These are phyloP conservation scores for Sphagnum magellanicum DNA, from an alignment of 228 moss, liverwort and hornwort genomes.

Conservation along the genomic window DNA sequence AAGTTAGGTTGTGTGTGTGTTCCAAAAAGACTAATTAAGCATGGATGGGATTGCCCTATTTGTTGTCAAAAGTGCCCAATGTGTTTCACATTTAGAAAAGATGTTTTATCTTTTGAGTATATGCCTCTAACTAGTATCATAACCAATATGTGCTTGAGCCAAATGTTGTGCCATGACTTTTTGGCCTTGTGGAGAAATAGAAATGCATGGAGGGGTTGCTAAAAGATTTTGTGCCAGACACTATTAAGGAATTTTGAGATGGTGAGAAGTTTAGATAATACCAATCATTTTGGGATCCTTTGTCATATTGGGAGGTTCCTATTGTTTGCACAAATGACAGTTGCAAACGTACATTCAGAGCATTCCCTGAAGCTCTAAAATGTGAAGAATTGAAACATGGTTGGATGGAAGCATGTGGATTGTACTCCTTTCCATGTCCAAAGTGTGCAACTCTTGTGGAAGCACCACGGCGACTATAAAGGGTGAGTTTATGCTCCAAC, in stretches of 20 bases:
- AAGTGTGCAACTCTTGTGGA: neutral
- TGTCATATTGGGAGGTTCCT: neutral
- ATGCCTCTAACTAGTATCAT: neutral
- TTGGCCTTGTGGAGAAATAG: neutral
- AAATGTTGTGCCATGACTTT: neutral
- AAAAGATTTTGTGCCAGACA: neutral
- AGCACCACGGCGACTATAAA: neutral
- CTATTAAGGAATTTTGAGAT: slow-evolving; percentile 1
- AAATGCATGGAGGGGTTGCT: neutral
- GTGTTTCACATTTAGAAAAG: neutral
- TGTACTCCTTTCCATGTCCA: slow-evolving; percentile 1
- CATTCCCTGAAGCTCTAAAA: neutral
- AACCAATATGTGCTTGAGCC: neutral
- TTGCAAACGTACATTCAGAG: neutral
- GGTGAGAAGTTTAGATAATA: neutral
- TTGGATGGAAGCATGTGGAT: neutral
- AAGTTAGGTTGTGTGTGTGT: neutral
- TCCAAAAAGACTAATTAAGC: neutral
- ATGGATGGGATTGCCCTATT: neutral
- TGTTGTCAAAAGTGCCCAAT: neutral
- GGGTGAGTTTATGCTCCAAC: neutral
- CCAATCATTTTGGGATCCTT: neutral
- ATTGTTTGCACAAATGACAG: neutral
- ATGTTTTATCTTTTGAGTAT: neutral
- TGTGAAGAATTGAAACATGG: neutral